These are phyloP conservation scores for Globisporangium parvum DNA, from an alignment of 352 stramenopile species.

Conservation along the genomic window DNA sequence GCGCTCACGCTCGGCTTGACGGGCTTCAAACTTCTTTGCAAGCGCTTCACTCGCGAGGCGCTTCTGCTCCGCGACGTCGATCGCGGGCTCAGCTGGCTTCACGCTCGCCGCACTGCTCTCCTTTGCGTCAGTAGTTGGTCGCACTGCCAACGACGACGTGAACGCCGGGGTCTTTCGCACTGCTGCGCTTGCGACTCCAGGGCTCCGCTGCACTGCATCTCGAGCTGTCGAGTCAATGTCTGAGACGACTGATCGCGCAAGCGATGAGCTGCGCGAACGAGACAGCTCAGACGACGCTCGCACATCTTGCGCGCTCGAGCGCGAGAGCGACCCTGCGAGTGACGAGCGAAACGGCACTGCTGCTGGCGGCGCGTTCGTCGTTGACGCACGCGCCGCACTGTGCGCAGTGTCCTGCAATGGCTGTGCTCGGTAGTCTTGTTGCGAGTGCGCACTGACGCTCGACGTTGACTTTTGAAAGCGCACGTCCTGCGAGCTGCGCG, in stretches of 20 bases:
- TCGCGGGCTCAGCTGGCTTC: not conserved
- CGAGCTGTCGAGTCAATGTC: conserved; percentile 7
- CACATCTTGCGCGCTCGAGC: conserved; percentile 17
- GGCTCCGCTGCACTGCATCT: conserved; percentile 8
- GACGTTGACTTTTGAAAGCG: conserved; percentile 24
- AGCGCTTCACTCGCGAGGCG: conserved; percentile 22
- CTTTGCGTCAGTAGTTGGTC: not conserved
- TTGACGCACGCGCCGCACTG: not conserved
- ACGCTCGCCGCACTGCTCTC: conserved; percentile 12
- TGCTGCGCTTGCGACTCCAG: not conserved
- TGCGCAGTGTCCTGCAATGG: not conserved
- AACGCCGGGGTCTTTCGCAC: not conserved
- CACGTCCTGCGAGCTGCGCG: conserved; percentile 46
- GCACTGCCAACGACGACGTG: conserved; percentile 5
- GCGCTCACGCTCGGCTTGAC: conserved; percentile 24
- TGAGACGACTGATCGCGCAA: conserved; percentile 11
- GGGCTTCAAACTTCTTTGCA: conserved; percentile 36
- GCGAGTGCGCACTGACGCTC: conserved; percentile 3
- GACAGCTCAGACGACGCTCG: conserved; percentile 13
- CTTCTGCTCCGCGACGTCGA: conserved; percentile 34
- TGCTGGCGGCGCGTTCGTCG: not conserved
- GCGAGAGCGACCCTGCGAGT: conserved; percentile 6
- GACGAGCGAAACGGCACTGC: conserved; percentile 7
- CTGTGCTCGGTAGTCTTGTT: not conserved
- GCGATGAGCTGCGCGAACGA: conserved; percentile 13